Conservation (phyloP, 139 green algal genomes). For the Tetradesmus lagerheimii region DNA sequence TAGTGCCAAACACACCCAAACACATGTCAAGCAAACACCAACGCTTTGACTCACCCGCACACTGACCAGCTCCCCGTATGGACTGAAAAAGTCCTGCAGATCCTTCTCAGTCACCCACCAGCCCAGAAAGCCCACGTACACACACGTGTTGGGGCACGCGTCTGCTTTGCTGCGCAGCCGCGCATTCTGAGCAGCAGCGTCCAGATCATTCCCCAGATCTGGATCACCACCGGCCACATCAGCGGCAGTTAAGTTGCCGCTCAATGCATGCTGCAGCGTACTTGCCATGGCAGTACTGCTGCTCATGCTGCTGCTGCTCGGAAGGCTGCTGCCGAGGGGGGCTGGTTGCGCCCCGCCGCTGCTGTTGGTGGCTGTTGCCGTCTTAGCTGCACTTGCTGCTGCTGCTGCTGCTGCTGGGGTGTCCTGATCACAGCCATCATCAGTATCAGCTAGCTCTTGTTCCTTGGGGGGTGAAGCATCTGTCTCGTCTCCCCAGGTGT, state of each 20-base stretch:
- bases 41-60: slow-evolving; percentile 43
- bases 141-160: slow-evolving; percentile 44
- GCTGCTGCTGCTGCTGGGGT: neutral
- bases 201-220: slow-evolving; percentile 26
- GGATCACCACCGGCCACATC: neutral
- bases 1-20: too few relatives aligned
- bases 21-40: too few relatives aligned
- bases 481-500: slow-evolving; percentile 12
- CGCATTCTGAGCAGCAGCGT: slow-evolving; percentile 47
- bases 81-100: slow-evolving; percentile 41
- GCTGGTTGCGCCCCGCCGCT: neutral
- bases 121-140: slow-evolving; percentile 52
- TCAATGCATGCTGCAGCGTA: slow-evolving; percentile 11
- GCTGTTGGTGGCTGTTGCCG: neutral
- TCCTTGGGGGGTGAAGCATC: neutral
- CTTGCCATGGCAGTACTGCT: neutral
- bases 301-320: slow-evolving; percentile 12
- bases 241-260: neutral
- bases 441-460: neutral
- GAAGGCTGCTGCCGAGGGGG: neutral
- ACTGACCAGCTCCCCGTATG: slow-evolving; percentile 37
- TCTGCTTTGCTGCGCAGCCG: slow-evolving; percentile 46
- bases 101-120: slow-evolving; percentile 52
- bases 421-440: slow-evolving; percentile 14
- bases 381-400: neutral